phyloP scores from a whole-genome alignment of 1,139 yeast genomes.

The Hemisphaericaspora xylofermentans region DNA sequence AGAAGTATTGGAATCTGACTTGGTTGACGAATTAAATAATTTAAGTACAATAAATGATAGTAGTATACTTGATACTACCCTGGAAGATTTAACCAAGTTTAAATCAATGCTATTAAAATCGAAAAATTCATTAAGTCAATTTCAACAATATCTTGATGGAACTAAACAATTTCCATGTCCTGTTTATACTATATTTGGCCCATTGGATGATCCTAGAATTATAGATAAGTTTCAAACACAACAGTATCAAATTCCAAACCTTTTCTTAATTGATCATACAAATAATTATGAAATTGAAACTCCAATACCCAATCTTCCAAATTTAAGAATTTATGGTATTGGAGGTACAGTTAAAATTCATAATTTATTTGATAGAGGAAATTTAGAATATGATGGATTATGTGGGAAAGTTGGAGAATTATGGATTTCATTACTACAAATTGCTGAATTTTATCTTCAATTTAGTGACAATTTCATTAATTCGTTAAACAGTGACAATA shows the following conservation, averaged over 20 bases:
- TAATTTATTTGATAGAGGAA: slow-evolving; percentile 69
- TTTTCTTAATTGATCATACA: slow-evolving; percentile 61
- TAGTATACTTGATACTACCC: not conserved
- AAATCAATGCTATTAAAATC: slow-evolving; percentile 31
- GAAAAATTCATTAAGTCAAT: slow-evolving; percentile 35
- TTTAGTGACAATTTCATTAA: slow-evolving; percentile 6
- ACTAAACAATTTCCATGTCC: slow-evolving; percentile 52
- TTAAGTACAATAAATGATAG: slow-evolving; percentile 35
- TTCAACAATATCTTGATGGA: slow-evolving; percentile 45
- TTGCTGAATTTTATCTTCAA: slow-evolving; percentile 51
- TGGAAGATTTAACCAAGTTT: slow-evolving; percentile 29
- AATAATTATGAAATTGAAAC: slow-evolving; percentile 39
- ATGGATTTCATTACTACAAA: slow-evolving; percentile 72
- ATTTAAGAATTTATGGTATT: slow-evolving; percentile 60
- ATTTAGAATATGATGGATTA: slow-evolving; percentile 21
- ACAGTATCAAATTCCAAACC: slow-evolving; percentile 51
- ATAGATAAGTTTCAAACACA: slow-evolving; percentile 61
- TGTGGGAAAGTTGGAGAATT: slow-evolving; percentile 70
- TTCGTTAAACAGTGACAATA: slow-evolving; percentile 19
- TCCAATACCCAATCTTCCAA: slow-evolving; percentile 35
- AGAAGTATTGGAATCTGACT: slow-evolving; percentile 51
- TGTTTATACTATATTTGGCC: slow-evolving; percentile 74
- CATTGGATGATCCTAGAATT: slow-evolving; percentile 70
- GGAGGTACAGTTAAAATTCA: slow-evolving; percentile 73
- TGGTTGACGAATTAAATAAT: slow-evolving; percentile 47